Conservation (phyloP, 257 asterid species). For the Avicennia marina region DNA sequence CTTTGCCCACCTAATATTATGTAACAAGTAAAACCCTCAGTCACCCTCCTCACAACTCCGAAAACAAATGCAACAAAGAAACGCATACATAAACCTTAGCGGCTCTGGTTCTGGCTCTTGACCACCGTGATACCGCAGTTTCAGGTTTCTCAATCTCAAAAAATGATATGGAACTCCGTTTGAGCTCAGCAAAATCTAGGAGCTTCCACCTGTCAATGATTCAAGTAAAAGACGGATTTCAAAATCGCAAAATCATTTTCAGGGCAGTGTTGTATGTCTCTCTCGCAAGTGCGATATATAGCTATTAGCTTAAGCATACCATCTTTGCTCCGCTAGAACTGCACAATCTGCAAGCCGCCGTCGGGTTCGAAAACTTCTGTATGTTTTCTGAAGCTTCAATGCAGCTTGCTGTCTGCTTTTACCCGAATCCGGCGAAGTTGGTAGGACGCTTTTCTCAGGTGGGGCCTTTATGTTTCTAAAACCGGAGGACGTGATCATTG, state of each 20-base stretch:
- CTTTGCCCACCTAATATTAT: too few relatives aligned
- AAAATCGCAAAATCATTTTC: not conserved
- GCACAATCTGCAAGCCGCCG: conserved; percentile 89
- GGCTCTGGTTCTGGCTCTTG: conserved; percentile 67
- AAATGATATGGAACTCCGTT: conserved; percentile 59
- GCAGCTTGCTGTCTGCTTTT: conserved; percentile 52
- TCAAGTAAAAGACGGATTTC: too few relatives aligned
- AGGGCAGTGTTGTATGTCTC: not conserved
- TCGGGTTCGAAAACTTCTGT: conserved; percentile 76
- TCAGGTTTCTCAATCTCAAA: conserved; percentile 70
- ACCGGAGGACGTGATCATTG: conserved; percentile 16
- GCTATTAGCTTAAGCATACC: conserved; percentile 36
- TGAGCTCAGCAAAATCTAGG: conserved; percentile 77
- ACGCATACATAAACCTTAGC: conserved; percentile 48
- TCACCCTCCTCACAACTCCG: not conserved
- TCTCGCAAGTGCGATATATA: not conserved
- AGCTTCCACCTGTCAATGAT: conserved; percentile 98
- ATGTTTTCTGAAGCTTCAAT: conserved; percentile 70
- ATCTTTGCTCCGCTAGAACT: conserved; percentile 80
- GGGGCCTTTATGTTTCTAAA: conserved; percentile 14
- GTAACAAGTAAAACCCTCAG: not conserved
- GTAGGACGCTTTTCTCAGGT: conserved; percentile 8
- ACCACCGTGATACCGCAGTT: conserved; percentile 77
- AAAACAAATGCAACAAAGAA: not conserved
- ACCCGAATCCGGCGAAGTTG: conserved; percentile 15